Percentiles rank a stretch among this genome's conserved stretches.
Evolutionary conservation across 2,329 filamentous ascomycete species (phyloP).

Genomic region (Beauveria pseudobassiana): DNA sequence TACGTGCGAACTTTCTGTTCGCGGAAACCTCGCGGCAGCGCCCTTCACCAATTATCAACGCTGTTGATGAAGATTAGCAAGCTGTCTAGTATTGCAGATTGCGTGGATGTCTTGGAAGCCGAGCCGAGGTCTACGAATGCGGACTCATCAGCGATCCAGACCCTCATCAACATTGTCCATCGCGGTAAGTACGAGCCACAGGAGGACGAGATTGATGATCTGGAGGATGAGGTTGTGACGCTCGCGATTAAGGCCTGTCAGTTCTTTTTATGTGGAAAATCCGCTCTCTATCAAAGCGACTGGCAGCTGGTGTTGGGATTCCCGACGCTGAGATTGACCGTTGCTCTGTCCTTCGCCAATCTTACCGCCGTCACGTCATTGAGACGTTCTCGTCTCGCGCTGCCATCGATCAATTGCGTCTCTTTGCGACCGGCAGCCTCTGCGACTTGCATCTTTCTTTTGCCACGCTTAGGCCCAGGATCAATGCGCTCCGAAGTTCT

Average conservation of each 20-base stretch:
- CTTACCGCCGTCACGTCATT: conserved; percentile 56
- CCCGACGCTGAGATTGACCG: conserved; percentile 52
- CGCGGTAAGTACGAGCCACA: conserved; percentile 64
- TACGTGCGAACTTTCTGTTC: conserved; percentile 61
- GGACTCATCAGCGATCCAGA: conserved; percentile 50
- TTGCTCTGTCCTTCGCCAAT: conserved; percentile 46
- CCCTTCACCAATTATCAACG: conserved; percentile 65
- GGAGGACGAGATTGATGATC: conserved; percentile 62
- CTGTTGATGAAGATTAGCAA: conserved; percentile 74
- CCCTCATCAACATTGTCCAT: conserved; percentile 64
- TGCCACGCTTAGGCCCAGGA: conserved; percentile 56
- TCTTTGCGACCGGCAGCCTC: conserved; percentile 66
- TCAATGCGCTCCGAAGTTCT: conserved; percentile 32
- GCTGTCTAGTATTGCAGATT: conserved; percentile 72
- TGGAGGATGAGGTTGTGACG: conserved; percentile 72
- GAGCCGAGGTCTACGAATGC: conserved; percentile 41
- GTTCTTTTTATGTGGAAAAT: conserved; percentile 97
- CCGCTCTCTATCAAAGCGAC: conserved; percentile 46
- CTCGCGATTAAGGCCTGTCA: conserved; percentile 69
- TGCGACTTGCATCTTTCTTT: conserved; percentile 81
- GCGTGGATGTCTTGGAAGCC: conserved; percentile 65
- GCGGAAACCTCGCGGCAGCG: conserved; percentile 59
- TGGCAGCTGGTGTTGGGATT: conserved; percentile 49
- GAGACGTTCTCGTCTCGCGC: conserved; percentile 60
- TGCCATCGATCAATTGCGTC: conserved; percentile 69